Evolutionary conservation across 164 flowering plant species (phyloP), one percentile per base, ranked within the genome.

Genomic region (Stephania japonica): DNA sequence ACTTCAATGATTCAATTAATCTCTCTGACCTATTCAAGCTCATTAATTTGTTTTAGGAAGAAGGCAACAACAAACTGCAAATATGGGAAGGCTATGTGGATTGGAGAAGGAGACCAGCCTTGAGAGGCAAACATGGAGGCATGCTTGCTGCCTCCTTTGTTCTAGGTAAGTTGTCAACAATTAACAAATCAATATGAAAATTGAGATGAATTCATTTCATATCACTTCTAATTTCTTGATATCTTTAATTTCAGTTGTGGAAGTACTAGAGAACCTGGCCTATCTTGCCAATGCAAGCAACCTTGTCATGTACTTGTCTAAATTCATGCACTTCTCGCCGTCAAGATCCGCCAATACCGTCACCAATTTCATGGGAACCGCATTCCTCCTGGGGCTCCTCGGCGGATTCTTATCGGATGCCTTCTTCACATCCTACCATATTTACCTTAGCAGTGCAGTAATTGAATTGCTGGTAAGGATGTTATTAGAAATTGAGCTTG

Each of bases 331-430:
- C 77, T 69, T 87, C 4, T 78, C 85, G 7, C 88, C 86, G 7
- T 78, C 89, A 0, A 78, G 69, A 70, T 76, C 91, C 18, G 89
- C 94, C 19, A 88, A 85, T 64, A 73, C 77, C 21, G 90, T 90
- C 65, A 88, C 94, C 3, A 80, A 86, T 79, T 90, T 88, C 87
- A 88, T 90, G 91, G 94, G 94, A 13, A 90, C 94, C 0, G 85
- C 91, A 50, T 90, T 87, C 81, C 84, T 90, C 41, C 87, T 90
- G 1, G 89, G 90, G 27, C 88, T 90, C 21, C 88, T 90, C 38
- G 91, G 94, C 2, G 94, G 94, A 12, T 88, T 90, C 84, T 71
- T 90, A 18, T 85, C 90, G 12, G 91, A 90, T 53, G 89, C 94
- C 10, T 87, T 78, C 78, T 83, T 84, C 75, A 79, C 87, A 13